Evolutionary conservation across 2,329 filamentous ascomycete species (phyloP).

Genomic region (Ceratocystis destructans): DNA sequence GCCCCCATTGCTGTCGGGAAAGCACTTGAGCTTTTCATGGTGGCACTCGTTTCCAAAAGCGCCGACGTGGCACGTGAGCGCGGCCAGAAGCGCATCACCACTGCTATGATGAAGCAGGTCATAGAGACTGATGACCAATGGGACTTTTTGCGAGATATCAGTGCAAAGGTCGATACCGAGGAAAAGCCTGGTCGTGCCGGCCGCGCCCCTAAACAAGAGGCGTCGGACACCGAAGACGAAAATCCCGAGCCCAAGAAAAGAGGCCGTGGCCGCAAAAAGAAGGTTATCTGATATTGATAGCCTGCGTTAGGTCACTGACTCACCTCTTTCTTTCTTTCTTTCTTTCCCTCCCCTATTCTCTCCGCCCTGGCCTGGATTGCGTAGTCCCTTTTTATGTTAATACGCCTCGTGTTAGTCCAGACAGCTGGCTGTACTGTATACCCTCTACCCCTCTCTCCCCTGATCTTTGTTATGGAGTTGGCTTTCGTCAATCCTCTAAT

Average conservation of each 20-base stretch:
- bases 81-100: slow-evolving; percentile 78
- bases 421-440: not conserved
- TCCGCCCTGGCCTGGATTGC: not conserved
- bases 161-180: slow-evolving; percentile 57
- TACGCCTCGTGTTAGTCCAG: not conserved
- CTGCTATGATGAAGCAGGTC: slow-evolving; percentile 81
- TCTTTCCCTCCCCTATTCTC: not conserved
- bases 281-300: slow-evolving; percentile 12
- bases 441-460: too few relatives aligned
- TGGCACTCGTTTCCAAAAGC: slow-evolving; percentile 77
- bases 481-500: too few relatives aligned
- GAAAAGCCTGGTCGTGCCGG: slow-evolving; percentile 36
- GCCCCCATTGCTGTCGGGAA: slow-evolving; percentile 93
- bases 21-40: slow-evolving; percentile 95
- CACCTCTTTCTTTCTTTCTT: not conserved
- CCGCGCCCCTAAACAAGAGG: slow-evolving; percentile 32
- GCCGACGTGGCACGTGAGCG: slow-evolving; percentile 70
- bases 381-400: too few relatives aligned
- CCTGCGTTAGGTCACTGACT: too few relatives aligned
- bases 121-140: slow-evolving; percentile 81
- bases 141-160: slow-evolving; percentile 86
- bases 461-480: too few relatives aligned
- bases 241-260: slow-evolving; percentile 35
- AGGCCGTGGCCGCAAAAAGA: slow-evolving; percentile 39
- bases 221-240: slow-evolving; percentile 34